These are phyloP conservation scores for Penicillium sp. DNA, from an alignment of 2,329 filamentous ascomycete species.

Conservation along the genomic window DNA sequence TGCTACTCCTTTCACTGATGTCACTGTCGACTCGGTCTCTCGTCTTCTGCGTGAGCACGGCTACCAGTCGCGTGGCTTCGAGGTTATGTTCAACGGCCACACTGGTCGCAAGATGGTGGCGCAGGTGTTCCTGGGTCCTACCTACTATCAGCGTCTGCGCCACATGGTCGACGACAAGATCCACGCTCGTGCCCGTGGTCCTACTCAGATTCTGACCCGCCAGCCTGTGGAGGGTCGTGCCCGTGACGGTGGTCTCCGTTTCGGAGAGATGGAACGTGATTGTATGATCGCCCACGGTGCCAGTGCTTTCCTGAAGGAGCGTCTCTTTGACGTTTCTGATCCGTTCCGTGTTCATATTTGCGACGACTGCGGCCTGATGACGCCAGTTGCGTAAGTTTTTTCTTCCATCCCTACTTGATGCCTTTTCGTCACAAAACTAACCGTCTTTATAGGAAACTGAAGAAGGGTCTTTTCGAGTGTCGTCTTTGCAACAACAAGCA, in stretches of 20 bases:
- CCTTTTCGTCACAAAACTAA: slow-evolving; percentile 10
- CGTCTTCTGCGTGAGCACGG: slow-evolving; percentile 81
- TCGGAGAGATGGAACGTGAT: slow-evolving; percentile 99
- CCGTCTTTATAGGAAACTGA: slow-evolving; percentile 66
- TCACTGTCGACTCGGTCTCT: slow-evolving; percentile 92
- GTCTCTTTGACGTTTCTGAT: slow-evolving; percentile 94
- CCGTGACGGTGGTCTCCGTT: slow-evolving; percentile 93
- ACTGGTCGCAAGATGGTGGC: slow-evolving; percentile 90
- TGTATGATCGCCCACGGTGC: slow-evolving; percentile 99
- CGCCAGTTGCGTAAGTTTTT: slow-evolving; percentile 89
- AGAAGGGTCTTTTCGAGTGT: slow-evolving; percentile 95
- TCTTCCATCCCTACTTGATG: neutral
- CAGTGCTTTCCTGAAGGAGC: slow-evolving; percentile 93
- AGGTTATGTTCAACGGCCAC: slow-evolving; percentile 98
- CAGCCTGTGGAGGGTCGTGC: slow-evolving; percentile 98
- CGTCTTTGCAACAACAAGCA: slow-evolving; percentile 99
- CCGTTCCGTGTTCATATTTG: slow-evolving; percentile 98
- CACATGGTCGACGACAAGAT: slow-evolving; percentile 99
- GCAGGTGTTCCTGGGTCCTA: slow-evolving; percentile 95
- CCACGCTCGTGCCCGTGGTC: slow-evolving; percentile 94
- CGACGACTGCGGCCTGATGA: slow-evolving; percentile 98
- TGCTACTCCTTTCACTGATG: slow-evolving; percentile 95
- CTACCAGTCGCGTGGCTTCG: slow-evolving; percentile 95
- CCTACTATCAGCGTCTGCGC: slow-evolving; percentile 96
- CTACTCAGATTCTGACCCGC: slow-evolving; percentile 93